Conservation (phyloP, 345 rosid genomes). For the Nephelium lappaceum region DNA sequence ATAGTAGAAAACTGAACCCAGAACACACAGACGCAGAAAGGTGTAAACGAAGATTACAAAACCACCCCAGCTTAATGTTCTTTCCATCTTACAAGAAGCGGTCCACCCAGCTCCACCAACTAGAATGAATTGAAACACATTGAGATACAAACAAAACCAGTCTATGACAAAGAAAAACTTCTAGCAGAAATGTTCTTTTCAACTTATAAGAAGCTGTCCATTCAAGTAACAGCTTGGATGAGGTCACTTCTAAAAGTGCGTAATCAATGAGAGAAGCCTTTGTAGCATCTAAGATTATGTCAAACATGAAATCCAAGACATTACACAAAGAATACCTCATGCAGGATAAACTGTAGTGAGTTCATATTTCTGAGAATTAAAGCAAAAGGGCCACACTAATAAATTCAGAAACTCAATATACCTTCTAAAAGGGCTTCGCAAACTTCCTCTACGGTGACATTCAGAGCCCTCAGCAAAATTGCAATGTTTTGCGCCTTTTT, state of each 20-base stretch:
- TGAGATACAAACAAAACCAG: too few relatives aligned
- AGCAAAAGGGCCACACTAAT: neutral
- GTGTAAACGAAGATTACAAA: neutral
- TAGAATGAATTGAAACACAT: too few relatives aligned
- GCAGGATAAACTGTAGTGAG: too few relatives aligned
- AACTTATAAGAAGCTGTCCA: too few relatives aligned
- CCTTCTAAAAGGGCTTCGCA: conserved; percentile 98
- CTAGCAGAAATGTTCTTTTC: too few relatives aligned
- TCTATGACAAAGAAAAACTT: too few relatives aligned
- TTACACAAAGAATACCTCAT: neutral
- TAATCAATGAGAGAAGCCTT: neutral
- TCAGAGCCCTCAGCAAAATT: conserved; percentile 80
- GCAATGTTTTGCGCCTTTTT: conserved; percentile 97
- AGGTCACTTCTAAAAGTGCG: neutral
- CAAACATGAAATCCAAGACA: neutral
- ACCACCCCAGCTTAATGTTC: neutral
- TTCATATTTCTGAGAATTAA: too few relatives aligned
- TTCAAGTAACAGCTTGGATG: neutral
- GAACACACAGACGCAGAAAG: too few relatives aligned
- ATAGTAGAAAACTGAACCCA: neutral
- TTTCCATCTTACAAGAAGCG: neutral
- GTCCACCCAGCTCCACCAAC: neutral
- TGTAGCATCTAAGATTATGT: neutral
- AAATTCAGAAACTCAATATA: conserved; percentile 23
- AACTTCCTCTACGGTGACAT: conserved; percentile 96